Percentiles rank a stretch among this genome's conserved stretches.
Evolutionary conservation across 2,329 filamentous ascomycete genomes (phyloP).

Genomic region (Aspergillus tamarii): DNA sequence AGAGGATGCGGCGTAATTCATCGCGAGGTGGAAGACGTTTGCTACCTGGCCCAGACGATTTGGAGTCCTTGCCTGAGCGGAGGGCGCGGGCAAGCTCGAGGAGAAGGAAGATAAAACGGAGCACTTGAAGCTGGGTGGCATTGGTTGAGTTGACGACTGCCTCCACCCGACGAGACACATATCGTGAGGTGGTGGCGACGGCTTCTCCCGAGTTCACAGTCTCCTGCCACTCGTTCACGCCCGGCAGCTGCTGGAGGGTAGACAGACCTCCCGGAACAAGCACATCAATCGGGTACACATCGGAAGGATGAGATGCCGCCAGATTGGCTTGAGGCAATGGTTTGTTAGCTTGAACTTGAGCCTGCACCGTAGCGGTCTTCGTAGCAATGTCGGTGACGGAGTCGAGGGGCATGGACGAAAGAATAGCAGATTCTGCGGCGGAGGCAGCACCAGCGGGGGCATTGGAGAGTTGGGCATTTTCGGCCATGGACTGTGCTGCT

Average conservation of each 20-base stretch:
- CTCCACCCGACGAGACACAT: slow-evolving; percentile 48
- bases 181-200: slow-evolving; percentile 46
- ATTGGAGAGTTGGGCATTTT: slow-evolving; percentile 51
- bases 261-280: slow-evolving; percentile 47
- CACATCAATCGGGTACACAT: slow-evolving; percentile 49
- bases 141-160: slow-evolving; percentile 43
- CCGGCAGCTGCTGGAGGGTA: slow-evolving; percentile 47
- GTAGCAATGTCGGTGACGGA: slow-evolving; percentile 33
- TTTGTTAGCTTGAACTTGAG: slow-evolving; percentile 50
- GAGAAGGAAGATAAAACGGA: slow-evolving; percentile 50
- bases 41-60: slow-evolving; percentile 36
- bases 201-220: slow-evolving; percentile 38
- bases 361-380: slow-evolving; percentile 41
- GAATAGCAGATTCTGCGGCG: slow-evolving; percentile 47
- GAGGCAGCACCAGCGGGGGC: slow-evolving; percentile 38
- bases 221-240: slow-evolving; percentile 47
- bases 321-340: slow-evolving; percentile 50
- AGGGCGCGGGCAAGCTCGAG: slow-evolving; percentile 46
- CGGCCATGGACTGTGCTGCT: slow-evolving; percentile 50
- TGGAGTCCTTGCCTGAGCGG: slow-evolving; percentile 30
- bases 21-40: slow-evolving; percentile 45
- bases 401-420: slow-evolving; percentile 45
- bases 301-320: slow-evolving; percentile 45
- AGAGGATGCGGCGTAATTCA: slow-evolving; percentile 43
- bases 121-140: slow-evolving; percentile 45